Conservation (phyloP, 495 filamentous ascomycete genomes). For the Aspergillus hancockii region DNA sequence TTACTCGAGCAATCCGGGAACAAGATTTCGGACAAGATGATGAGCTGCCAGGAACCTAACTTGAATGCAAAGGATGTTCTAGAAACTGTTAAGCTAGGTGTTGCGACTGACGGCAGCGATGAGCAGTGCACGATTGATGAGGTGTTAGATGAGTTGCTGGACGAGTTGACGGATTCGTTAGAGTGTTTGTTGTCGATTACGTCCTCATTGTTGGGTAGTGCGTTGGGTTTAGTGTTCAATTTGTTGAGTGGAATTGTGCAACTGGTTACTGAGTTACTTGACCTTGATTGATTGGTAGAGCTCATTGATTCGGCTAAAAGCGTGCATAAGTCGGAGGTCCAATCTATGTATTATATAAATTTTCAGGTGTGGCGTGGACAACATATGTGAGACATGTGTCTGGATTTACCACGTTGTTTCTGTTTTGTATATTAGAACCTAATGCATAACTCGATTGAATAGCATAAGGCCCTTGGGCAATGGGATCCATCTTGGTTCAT, state of each 20-base stretch:
- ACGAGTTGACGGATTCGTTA: conserved; percentile 4
- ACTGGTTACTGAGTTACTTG: neutral
- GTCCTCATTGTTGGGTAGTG: neutral
- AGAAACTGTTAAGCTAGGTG: neutral
- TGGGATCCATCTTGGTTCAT: neutral
- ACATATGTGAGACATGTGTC: neutral
- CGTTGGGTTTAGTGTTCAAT: conserved; percentile 4
- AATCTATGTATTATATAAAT: neutral
- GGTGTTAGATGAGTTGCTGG: conserved; percentile 7
- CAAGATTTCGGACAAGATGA: conserved; percentile 1
- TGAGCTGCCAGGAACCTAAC: conserved; percentile 6
- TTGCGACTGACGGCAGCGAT: neutral
- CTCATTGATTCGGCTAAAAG: neutral
- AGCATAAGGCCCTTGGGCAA: neutral
- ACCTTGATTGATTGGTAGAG: conserved; percentile 3
- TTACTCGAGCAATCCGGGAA: neutral
- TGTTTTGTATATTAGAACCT: neutral
- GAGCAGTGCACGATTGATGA: conserved; percentile 2
- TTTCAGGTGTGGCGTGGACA: neutral
- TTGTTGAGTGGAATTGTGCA: conserved; percentile 4
- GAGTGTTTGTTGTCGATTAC: conserved; percentile 11
- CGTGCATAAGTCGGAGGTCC: neutral
- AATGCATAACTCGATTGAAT: neutral
- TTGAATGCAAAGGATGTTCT: neutral
- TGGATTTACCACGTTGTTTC: neutral